phyloP scores from a whole-genome alignment of 345 rosid species.

The thale cress (Arabidopsis thaliana) region TAIR10.1 NC_003070.9:20526001-20526500 shows the following conservation, averaged over 20 bases:
- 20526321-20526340: background rate
- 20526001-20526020: background rate
- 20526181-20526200: background rate
- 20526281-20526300: conserved; percentile 5
- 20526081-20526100: background rate
- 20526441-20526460: conserved; percentile 23
- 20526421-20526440: background rate
- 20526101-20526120: background rate
- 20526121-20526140: background rate
- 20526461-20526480: conserved; percentile 24
- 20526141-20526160: background rate
- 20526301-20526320: background rate
- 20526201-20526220: background rate
- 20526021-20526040: background rate
- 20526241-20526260: background rate
- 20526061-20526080: background rate
- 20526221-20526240: background rate
- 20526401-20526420: conserved; percentile 15
- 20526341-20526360: background rate
- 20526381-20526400: conserved; percentile 36
- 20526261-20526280: background rate
- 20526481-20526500: conserved; percentile 18
- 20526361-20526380: conserved; percentile 30
- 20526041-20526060: background rate
- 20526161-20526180: conserved; percentile 28